Evolutionary conservation across 73 alveolate genomes (phyloP), one percentile per base, ranked within the genome.

Genomic region (Paramecium octaurelia): DNA sequence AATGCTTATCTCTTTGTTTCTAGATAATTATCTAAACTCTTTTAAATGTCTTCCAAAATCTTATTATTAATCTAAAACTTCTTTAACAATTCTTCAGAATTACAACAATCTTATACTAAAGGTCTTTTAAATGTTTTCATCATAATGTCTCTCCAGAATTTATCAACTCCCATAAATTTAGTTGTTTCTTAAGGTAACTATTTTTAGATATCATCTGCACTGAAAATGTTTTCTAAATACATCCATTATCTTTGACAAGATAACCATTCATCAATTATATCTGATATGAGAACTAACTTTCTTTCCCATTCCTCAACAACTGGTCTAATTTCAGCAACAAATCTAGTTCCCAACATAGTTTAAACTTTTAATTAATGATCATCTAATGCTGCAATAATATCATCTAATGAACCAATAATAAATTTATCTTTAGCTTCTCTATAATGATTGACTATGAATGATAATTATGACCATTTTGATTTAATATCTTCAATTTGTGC

Each of bases 1-100:
- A 99, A 99, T 18, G 99, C 99, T 9, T 98, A 97, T 89, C 99
- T 96, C 97, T 99, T 99, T 29, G 99, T 98, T 95, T 99, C 99
- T 58, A 99, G 92, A 93, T 98, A 99, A 92, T 98, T 99, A 92
- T 98, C 99, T 43, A 98, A 90, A 3, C 99, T 96, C 88, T 98
- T 98, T 94, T 98, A 97, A 40, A 98, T 98, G 83, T 96, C 99
- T 85, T 98, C 99, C 31, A 98, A 92, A 80, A 93, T 95, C 83
- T 97, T 98, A 93, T 98, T 98, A 60, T 94, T 95, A 71, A 92
- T 93, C 48, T 97, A 93, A 95, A 98, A 97, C 95, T 97, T 98
- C 64, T 95, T 94, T 60, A 98, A 96, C 36, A 98, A 92, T 50
- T 99, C 99, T 71, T 0, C 99, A 60, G 95, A 93, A 48, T 95